These are phyloP conservation scores for Ustilago vetiveriae DNA, from an alignment of 1,284 basidiomycete species.

Conservation along the genomic window DNA sequence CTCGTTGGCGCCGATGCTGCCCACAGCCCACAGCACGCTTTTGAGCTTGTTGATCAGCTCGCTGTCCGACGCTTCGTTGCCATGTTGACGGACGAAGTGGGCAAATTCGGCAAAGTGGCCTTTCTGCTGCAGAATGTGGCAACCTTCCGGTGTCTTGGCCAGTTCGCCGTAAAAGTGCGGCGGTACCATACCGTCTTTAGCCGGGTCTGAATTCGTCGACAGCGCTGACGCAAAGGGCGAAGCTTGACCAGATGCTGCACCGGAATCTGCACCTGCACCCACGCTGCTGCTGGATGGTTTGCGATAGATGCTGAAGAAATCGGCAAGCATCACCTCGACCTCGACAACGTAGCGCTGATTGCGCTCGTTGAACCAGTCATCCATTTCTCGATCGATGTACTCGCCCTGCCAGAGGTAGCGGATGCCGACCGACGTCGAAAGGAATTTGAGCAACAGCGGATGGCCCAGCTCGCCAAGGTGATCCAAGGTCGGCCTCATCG, in stretches of 20 bases:
- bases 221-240: conserved; percentile 6
- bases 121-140: conserved; percentile 85
- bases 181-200: conserved; percentile 80
- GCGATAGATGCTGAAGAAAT: conserved; percentile 74
- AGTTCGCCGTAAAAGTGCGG: conserved; percentile 98
- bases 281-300: conserved; percentile 6
- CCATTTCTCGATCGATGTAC: conserved; percentile 93
- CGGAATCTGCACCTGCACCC: conserved; percentile 2
- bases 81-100: conserved; percentile 87
- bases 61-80: conserved; percentile 81
- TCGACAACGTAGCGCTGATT: conserved; percentile 87
- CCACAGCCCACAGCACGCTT: conserved; percentile 95
- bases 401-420: conserved; percentile 87
- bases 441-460: conserved; percentile 83
- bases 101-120: conserved; percentile 92
- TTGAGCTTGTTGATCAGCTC: conserved; percentile 88
- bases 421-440: conserved; percentile 93
- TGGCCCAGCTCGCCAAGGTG: conserved; percentile 93
- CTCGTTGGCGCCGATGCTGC: conserved; percentile 89
- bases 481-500: conserved; percentile 92
- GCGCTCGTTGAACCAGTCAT: conserved; percentile 86
- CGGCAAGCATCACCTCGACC: conserved; percentile 84
- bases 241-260: neutral
- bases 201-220: neutral
- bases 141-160: conserved; percentile 92